A percentile compares a stretch with the other conserved stretches of the same genome.
Conservation (phyloP, 345 rosid genomes). For the Orychophragmus violaceus region DNA sequence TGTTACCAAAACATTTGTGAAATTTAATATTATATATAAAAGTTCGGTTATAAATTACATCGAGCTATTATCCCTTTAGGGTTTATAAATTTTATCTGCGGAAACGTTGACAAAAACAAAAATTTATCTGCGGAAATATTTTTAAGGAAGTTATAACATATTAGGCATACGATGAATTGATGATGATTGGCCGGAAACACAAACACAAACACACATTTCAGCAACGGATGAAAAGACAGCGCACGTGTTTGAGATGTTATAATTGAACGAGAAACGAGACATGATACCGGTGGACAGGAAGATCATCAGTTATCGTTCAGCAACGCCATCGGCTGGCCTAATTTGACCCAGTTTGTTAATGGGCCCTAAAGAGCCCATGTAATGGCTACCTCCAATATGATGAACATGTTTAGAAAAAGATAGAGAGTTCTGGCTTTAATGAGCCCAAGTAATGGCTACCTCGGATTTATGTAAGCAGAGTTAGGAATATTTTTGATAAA, state of each 20-base stretch:
- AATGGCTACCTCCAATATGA: not conserved
- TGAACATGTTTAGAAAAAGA: not conserved
- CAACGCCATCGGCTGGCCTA: not conserved
- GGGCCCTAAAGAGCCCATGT: not conserved
- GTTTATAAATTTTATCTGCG: not conserved
- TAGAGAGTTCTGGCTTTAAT: not conserved
- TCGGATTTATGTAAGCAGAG: conserved; percentile 6
- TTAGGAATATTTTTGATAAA: conserved; percentile 21
- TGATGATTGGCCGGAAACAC: not conserved
- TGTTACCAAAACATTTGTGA: not conserved
- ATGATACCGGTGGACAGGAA: not conserved
- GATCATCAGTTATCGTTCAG: not conserved
- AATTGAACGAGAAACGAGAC: not conserved
- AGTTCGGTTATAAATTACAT: not conserved
- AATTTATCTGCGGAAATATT: not conserved
- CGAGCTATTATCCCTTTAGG: not conserved
- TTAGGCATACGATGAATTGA: not conserved
- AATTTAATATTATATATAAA: not conserved
- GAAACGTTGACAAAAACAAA: no score
- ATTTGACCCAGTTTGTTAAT: not conserved
- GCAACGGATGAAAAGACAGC: not conserved
- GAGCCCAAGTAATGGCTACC: not conserved
- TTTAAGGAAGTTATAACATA: not conserved
- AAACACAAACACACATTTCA: not conserved
- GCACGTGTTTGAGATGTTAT: not conserved